Evolutionary conservation across 164 flowering plant species (phyloP), one percentile per base, ranked within the genome.

Genomic region (Nelumbo lutea): DNA sequence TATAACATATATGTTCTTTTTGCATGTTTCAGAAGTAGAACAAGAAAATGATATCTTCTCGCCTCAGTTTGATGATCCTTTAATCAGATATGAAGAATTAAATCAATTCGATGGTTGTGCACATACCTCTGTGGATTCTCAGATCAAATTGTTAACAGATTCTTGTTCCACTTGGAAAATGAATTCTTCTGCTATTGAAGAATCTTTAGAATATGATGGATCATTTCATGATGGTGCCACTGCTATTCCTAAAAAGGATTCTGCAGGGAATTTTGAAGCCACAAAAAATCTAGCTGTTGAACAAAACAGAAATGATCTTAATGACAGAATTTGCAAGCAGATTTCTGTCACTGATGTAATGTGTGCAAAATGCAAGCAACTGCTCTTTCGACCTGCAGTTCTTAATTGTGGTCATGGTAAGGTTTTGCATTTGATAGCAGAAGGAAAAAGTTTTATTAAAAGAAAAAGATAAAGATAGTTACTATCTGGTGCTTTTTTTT

Each of bases 321-420:
- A 42, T 46, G 46, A 64, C 64, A 64, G 67, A 71, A 53, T 46
- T 51, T 27, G 64, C 59, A 63, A 80, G 70, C 62, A 66, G n/a
- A 45, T 87, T 61, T 82, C 86, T 65, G 62, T 77, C 53, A 69
- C 61, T 62, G 94, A 93, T 82, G 81, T 81, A 55, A 72, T 80
- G 41, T 91, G 98, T 74, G 59, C 73, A 27, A 73, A 81, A 57
- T 93, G 97, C 88, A 84, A 81, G 70, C 77, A 80, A 67, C 59
- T 93, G 68, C 86, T 93, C 4, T 78, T 75, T 68, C 85, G 66
- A 60, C 97, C 98, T 50, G 82, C 73, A 15, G 90, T 86, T 84
- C 90, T 93, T 69, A 90, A 93, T 66, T 93, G 98, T 80, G 98
- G 98, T 64, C 96, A 90, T 81, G 98, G 97, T 93, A 87, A 72